A percentile compares a stretch with the other conserved stretches of the same genome.
Evolutionary conservation across 2,329 filamentous ascomycete species (phyloP).

Genomic region (Alternaria incomplexa): DNA sequence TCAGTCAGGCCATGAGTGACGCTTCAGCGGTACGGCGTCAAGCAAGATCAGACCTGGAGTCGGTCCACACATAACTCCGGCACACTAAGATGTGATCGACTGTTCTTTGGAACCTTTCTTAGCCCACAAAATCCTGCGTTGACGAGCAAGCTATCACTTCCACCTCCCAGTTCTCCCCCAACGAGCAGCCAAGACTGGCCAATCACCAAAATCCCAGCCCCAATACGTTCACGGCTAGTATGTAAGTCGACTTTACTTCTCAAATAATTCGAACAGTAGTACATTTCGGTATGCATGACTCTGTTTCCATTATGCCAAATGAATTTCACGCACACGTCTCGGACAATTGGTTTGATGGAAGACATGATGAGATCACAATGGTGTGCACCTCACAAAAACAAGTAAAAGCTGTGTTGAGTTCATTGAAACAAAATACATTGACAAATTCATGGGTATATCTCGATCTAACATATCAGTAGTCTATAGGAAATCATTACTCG

Average conservation of each 20-base stretch:
- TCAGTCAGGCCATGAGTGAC: background rate
- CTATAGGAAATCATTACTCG: background rate
- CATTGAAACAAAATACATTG: background rate
- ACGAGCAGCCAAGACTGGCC: background rate
- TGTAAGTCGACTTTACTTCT: background rate
- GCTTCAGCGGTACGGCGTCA: background rate
- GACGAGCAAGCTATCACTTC: background rate
- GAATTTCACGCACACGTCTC: background rate
- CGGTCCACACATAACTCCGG: background rate
- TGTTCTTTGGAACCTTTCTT: background rate
- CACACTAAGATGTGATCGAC: background rate
- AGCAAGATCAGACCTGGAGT: background rate
- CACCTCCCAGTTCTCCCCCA: background rate
- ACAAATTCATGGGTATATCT: conserved; percentile 2
- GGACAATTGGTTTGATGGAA: background rate
- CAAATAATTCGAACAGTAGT: background rate
- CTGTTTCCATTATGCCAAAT: background rate
- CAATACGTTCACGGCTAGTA: background rate
- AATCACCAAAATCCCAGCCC: background rate
- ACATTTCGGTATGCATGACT: background rate
- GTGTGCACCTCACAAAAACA: background rate
- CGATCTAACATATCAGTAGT: background rate
- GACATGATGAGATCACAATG: background rate
- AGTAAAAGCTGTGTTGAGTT: too few species aligned
- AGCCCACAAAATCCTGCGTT: background rate